A percentile compares a stretch with the other conserved stretches of the same genome.
phyloP scores from a whole-genome alignment of 2,329 filamentous ascomycete genomes.

The Trichoderma cornu-damae region DNA sequence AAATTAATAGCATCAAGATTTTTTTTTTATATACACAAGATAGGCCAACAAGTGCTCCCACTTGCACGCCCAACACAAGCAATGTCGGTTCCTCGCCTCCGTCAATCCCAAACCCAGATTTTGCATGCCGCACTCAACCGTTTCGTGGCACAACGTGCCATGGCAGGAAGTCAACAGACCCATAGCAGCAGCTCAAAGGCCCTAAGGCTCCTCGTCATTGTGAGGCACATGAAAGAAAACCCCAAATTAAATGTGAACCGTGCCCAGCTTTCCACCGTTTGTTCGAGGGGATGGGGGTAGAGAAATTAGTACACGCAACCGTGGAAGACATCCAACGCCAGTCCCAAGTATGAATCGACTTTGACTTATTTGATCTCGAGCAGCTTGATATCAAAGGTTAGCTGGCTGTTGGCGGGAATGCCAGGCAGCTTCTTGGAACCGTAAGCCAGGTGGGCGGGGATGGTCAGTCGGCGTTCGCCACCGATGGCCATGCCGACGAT shows the following conservation, averaged over 20 bases:
- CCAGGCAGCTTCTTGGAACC: conserved; percentile 76
- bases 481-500: conserved; percentile 87
- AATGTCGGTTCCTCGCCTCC: conserved; percentile 43
- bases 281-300: not conserved
- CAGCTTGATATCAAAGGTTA: conserved; percentile 89
- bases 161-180: conserved; percentile 6
- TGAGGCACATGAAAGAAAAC: conserved; percentile 29
- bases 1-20: conserved; percentile 6
- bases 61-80: conserved; percentile 46
- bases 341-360: conserved; percentile 4
- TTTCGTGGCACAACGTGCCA: not conserved
- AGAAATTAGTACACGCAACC: conserved; percentile 19
- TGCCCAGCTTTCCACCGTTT: conserved; percentile 7
- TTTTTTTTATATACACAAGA: too few species aligned
- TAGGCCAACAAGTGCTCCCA: conserved; percentile 30
- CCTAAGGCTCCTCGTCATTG: conserved; percentile 43
- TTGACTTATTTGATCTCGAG: conserved; percentile 69
- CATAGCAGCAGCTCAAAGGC: conserved; percentile 39
- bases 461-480: conserved; percentile 86
- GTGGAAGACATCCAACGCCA: conserved; percentile 16
- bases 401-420: conserved; percentile 84
- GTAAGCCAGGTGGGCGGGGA: conserved; percentile 84
- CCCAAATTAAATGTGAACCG: conserved; percentile 19
- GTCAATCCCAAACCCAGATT: conserved; percentile 22
- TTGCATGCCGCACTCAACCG: not conserved